Evolutionary conservation across 2,329 filamentous ascomycete species (phyloP), one percentile per base, ranked within the genome.

Genomic region (Colletotrichum sp.): DNA sequence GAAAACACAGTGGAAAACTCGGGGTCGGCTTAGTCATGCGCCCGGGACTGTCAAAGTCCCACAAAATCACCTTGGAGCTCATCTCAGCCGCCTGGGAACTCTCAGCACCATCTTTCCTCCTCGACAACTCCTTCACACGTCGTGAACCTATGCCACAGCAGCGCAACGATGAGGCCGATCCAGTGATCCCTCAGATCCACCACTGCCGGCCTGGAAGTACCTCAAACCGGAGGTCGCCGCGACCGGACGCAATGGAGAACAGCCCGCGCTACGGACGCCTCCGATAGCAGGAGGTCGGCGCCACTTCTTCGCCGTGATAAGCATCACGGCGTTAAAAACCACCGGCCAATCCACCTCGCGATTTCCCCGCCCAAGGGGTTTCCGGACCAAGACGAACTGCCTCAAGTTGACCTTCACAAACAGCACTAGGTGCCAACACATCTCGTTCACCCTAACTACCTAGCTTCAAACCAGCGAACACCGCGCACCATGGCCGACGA

Each of bases 211-310:
- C 18, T n/a, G 12, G 10, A 26, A 6, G 28, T 39, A 13, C 18
- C 55, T 43, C 21, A 8, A n/a, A 30, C 71, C 74, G 78, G 78
- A 79, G 78, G 74, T 79, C 77, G 74, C 78, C 78, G 78, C 63
- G 65, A 75, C 65, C 72, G 71, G 68, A 68, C 60, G 34, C 68
- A 48, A 59, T 61, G 57, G n/a, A 64, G 18, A 24, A 63, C 61
- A 52, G 26, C 43, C 52, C 52, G 61, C 71, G 26, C 69, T 66
- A 75, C 71, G 77, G 74, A 67, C 68, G 68, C 61, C 76, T 71
- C 77, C 77, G 76, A 78, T 74, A 60, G 73, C 21, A 75, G 76
- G 77, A 78, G 69, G 64, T 64, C 63, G 70, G 67, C 67, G 69
- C 71, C 65, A 59, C 65, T 70, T 32, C 71, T 65, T 30, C 66